Conservation (phyloP, 2,329 filamentous ascomycete species). For the Penicillium sp. region DNA sequence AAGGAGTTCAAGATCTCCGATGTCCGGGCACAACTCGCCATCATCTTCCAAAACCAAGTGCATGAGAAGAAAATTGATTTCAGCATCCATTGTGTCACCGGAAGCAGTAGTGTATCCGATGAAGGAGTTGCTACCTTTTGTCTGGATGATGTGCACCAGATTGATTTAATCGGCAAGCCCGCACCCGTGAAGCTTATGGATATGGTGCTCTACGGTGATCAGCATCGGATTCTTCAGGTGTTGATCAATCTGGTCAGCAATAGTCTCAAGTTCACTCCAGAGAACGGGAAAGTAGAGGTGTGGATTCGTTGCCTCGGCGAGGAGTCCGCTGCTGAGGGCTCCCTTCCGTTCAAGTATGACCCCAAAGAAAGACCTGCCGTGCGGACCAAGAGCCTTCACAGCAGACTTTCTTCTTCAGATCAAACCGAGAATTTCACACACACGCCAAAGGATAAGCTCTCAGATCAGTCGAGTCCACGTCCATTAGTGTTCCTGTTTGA, state of each 20-base stretch:
- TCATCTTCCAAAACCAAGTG: slow-evolving; percentile 89
- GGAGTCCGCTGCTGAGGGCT: not conserved
- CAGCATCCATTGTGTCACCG: slow-evolving; percentile 68
- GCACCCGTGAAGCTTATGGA: slow-evolving; percentile 63
- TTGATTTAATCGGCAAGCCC: slow-evolving; percentile 32
- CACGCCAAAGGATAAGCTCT: not conserved
- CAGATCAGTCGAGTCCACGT: slow-evolving; percentile 57
- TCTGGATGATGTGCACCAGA: not conserved
- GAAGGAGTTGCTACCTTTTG: not conserved
- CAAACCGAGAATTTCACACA: not conserved
- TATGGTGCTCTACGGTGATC: slow-evolving; percentile 89
- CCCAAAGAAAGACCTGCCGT: not conserved
- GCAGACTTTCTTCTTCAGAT: not conserved
- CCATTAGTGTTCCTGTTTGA: slow-evolving; percentile 82
- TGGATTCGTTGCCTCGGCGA: slow-evolving; percentile 66
- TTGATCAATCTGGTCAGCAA: slow-evolving; percentile 80
- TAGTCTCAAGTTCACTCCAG: slow-evolving; percentile 84
- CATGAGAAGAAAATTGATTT: slow-evolving; percentile 76
- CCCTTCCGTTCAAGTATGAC: not conserved
- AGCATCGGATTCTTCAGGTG: slow-evolving; percentile 87
- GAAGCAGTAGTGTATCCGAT: not conserved
- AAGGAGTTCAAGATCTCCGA: slow-evolving; percentile 84
- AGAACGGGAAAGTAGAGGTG: slow-evolving; percentile 72
- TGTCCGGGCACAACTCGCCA: slow-evolving; percentile 75
- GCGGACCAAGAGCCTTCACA: not conserved